phyloP scores from a whole-genome alignment of 768 basidiomycete species.

The Pleurotus ostreatus region DNA sequence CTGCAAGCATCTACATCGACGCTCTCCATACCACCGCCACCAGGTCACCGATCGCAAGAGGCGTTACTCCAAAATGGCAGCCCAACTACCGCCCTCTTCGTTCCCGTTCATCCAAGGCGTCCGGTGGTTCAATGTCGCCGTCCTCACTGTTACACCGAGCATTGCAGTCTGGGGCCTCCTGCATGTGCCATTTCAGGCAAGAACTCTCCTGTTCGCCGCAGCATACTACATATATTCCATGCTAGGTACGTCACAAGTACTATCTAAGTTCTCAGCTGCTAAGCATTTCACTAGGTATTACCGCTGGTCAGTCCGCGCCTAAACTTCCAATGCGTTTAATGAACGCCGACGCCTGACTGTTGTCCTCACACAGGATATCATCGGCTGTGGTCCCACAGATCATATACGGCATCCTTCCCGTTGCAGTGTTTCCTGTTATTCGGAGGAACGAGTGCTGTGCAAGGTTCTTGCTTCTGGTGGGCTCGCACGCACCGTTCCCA shows the following conservation, averaged over 20 bases:
- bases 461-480: constrained; percentile 90
- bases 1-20: neutral
- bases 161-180: constrained; percentile 68
- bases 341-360: neutral
- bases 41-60: neutral
- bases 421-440: constrained; percentile 68
- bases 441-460: constrained; percentile 78
- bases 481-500: constrained; percentile 79
- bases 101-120: constrained; percentile 53
- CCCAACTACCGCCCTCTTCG: constrained; percentile 1
- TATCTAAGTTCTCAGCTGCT: constrained; percentile 7
- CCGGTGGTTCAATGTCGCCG: constrained; percentile 74
- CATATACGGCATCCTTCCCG: constrained; percentile 71
- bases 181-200: constrained; percentile 34
- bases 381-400: constrained; percentile 82
- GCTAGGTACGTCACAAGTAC: constrained; percentile 49
- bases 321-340: neutral
- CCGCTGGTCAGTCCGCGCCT: constrained; percentile 31
- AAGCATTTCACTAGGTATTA: constrained; percentile 34
- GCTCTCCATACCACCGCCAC: neutral
- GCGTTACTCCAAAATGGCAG: constrained; percentile 10
- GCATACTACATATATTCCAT: constrained; percentile 86
- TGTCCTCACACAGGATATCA: constrained; percentile 56
- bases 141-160: constrained; percentile 67
- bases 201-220: constrained; percentile 59